Conservation (phyloP, 805 yeast species). For the Myxozyma kluyveri region DNA sequence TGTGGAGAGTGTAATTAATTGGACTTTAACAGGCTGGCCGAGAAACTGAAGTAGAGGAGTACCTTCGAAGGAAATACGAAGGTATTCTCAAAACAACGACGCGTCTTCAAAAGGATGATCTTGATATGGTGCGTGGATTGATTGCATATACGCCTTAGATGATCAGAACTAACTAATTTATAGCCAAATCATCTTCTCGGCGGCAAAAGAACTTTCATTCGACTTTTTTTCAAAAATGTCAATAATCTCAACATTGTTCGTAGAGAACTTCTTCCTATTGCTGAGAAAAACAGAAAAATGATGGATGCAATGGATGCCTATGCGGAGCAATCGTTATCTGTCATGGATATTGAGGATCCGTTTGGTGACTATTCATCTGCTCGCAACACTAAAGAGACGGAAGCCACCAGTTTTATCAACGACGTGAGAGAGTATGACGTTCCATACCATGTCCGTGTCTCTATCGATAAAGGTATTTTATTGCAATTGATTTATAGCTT, state of each 20-base stretch:
- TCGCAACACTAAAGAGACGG: conserved; percentile 35
- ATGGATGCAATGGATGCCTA: conserved; percentile 67
- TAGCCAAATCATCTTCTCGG: conserved; percentile 84
- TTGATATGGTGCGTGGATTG: conserved; percentile 45
- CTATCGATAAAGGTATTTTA: conserved; percentile 71
- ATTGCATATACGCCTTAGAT: too few species aligned
- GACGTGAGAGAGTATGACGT: conserved; percentile 94
- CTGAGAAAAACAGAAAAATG: conserved; percentile 61
- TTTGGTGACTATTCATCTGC: not conserved
- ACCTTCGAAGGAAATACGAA: conserved; percentile 65
- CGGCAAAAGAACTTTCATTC: conserved; percentile 58
- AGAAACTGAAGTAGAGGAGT: conserved; percentile 83
- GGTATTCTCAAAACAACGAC: conserved; percentile 54
- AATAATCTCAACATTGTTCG: conserved; percentile 74
- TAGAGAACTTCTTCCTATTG: conserved; percentile 63
- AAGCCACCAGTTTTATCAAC: conserved; percentile 60
- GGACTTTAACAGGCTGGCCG: conserved; percentile 35
- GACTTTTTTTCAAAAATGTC: conserved; percentile 70
- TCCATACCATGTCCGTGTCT: conserved; percentile 92
- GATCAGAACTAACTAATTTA: not conserved
- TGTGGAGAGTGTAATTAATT: not conserved
- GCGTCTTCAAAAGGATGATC: conserved; percentile 70
- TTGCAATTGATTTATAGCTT: too few species aligned
- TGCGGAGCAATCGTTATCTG: conserved; percentile 50
- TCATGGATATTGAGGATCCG: not conserved